Evolutionary conservation across 768 basidiomycete species (phyloP).

Genomic region (Multifurca ochricompacta): DNA sequence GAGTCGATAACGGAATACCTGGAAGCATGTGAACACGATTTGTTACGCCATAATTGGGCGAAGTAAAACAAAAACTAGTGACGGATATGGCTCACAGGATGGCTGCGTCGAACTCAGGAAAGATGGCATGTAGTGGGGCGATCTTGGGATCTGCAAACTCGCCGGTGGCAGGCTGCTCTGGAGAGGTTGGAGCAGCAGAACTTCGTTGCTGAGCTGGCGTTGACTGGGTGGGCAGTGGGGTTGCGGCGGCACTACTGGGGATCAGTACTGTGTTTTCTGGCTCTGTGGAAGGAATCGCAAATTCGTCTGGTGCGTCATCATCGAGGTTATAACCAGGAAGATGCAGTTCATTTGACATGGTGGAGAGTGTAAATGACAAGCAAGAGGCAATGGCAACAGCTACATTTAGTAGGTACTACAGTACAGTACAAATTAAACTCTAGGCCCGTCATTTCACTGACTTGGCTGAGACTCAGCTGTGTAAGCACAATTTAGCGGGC

Average conservation of each 20-base stretch:
- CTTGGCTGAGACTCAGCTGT: no score
- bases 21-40: not conserved
- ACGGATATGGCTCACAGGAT: constrained; percentile 6
- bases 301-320: not conserved
- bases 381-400: not conserved
- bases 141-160: constrained; percentile 21
- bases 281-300: not conserved
- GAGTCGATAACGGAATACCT: constrained; percentile 51
- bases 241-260: not conserved
- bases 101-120: constrained; percentile 20
- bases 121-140: constrained; percentile 18
- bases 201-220: not conserved
- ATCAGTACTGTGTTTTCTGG: not conserved
- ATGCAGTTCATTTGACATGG: constrained; percentile 2
- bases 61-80: not conserved
- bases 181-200: not conserved
- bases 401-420: not conserved
- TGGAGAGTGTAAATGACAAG: not conserved
- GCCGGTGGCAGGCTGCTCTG: constrained; percentile 3
- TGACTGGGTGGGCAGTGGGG: not conserved
- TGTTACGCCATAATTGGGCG: not conserved
- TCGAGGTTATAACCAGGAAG: constrained; percentile 13
- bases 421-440: no score
- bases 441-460: no score
- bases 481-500: no score